Conservation (phyloP, 768 basidiomycete genomes). For the Collybiopsis confluens region DNA sequence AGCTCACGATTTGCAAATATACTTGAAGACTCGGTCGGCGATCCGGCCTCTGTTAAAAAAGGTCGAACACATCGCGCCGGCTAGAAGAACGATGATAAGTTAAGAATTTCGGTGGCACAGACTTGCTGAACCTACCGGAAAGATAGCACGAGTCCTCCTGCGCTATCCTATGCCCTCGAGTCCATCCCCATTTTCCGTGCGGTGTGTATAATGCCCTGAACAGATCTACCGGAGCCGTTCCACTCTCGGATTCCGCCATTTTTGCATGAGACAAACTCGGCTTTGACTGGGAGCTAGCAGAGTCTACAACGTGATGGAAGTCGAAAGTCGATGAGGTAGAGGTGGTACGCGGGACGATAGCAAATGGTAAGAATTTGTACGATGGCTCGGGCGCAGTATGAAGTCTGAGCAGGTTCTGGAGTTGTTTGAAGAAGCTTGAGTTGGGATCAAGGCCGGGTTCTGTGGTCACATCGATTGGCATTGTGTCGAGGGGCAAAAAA, state of each 20-base stretch:
- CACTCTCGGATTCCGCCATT: background rate
- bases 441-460: background rate
- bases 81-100: slow-evolving; percentile 12
- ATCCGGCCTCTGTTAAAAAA: slow-evolving; percentile 31
- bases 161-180: slow-evolving; percentile 10
- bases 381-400: background rate
- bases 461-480: background rate
- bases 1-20: slow-evolving; percentile 34
- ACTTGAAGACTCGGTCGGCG: slow-evolving; percentile 22
- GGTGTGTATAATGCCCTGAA: slow-evolving; percentile 12
- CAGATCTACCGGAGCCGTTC: background rate
- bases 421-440: slow-evolving; percentile 5
- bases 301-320: background rate
- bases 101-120: background rate
- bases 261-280: background rate
- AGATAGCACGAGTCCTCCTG: slow-evolving; percentile 13
- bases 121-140: slow-evolving; percentile 12
- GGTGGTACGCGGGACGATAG: background rate
- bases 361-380: background rate
- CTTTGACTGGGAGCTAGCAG: background rate
- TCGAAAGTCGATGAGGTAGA: background rate
- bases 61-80: slow-evolving; percentile 31
- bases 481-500: background rate
- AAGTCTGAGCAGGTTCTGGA: background rate
- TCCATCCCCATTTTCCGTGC: slow-evolving; percentile 17